Evolutionary conservation across 805 yeast species (phyloP).

Genomic region (Lipomyces kockii): DNA sequence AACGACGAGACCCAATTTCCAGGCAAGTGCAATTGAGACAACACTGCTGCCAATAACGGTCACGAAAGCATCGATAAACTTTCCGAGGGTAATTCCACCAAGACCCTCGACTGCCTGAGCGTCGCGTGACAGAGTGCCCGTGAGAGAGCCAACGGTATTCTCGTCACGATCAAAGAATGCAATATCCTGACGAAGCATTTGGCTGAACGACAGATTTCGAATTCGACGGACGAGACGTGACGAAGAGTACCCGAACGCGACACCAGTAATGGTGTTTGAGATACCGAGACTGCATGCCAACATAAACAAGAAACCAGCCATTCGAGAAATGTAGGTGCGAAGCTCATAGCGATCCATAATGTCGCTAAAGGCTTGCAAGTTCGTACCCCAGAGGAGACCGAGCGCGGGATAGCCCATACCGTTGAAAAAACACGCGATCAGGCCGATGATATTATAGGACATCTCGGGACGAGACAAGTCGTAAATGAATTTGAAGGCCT

Average conservation of each 20-base stretch:
- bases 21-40: constrained; percentile 48
- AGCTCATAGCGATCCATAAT: constrained; percentile 19
- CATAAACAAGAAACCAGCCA: constrained; percentile 33
- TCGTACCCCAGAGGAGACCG: constrained; percentile 30
- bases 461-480: constrained; percentile 34
- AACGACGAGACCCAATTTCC: constrained; percentile 51
- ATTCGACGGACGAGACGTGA: constrained; percentile 39
- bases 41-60: constrained; percentile 48
- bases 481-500: constrained; percentile 27
- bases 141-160: constrained; percentile 41
- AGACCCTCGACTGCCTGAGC: constrained; percentile 43
- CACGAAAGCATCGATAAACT: constrained; percentile 43
- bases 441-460: constrained; percentile 23
- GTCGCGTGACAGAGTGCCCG: constrained; percentile 41
- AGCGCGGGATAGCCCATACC: constrained; percentile 35
- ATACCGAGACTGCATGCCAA: constrained; percentile 32
- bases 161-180: constrained; percentile 41
- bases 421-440: constrained; percentile 31
- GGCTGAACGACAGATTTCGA: constrained; percentile 37
- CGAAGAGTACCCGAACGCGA: constrained; percentile 34
- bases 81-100: constrained; percentile 44
- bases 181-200: constrained; percentile 42
- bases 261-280: constrained; percentile 28
- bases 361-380: constrained; percentile 21
- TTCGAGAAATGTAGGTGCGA: constrained; percentile 25